Percentiles rank a stretch among this genome's conserved stretches.
Conservation (phyloP, 2,329 filamentous ascomycete genomes). For the Pseudogymnoascus sp. region DNA sequence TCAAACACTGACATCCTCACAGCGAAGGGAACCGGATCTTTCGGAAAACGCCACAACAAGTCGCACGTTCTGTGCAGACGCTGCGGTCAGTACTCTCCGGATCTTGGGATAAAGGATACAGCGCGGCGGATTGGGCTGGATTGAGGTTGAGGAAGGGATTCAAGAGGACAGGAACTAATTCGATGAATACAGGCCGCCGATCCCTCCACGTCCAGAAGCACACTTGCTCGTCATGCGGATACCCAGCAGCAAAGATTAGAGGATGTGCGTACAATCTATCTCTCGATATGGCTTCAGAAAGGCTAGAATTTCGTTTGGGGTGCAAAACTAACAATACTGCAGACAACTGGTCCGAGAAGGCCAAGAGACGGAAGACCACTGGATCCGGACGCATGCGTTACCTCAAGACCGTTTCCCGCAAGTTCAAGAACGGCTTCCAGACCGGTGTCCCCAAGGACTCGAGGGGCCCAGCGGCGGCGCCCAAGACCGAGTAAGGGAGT, state of each 20-base stretch:
- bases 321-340: conserved; percentile 24
- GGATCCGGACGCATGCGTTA: conserved; percentile 94
- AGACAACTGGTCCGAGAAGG: conserved; percentile 99
- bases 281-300: conserved; percentile 21
- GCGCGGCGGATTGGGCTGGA: conserved; percentile 1
- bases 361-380: conserved; percentile 99
- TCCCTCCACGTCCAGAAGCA: conserved; percentile 99
- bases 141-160: conserved; percentile 4
- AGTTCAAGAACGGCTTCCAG: conserved; percentile 98
- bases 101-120: conserved; percentile 4
- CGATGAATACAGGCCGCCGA: conserved; percentile 63
- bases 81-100: conserved; percentile 27
- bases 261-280: conserved; percentile 72
- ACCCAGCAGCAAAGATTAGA: conserved; percentile 93
- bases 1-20: conserved; percentile 19
- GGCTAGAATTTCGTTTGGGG: conserved; percentile 27
- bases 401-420: conserved; percentile 85
- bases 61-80: conserved; percentile 32
- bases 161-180: conserved; percentile 10
- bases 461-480: conserved; percentile 49
- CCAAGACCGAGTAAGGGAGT: conserved; percentile 32
- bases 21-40: conserved; percentile 30
- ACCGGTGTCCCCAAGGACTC: conserved; percentile 78
- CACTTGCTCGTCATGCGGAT: conserved; percentile 91
- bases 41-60: conserved; percentile 32